These are phyloP conservation scores for Candida yuanshanica DNA, from an alignment of 805 yeast species.

Conservation along the genomic window DNA sequence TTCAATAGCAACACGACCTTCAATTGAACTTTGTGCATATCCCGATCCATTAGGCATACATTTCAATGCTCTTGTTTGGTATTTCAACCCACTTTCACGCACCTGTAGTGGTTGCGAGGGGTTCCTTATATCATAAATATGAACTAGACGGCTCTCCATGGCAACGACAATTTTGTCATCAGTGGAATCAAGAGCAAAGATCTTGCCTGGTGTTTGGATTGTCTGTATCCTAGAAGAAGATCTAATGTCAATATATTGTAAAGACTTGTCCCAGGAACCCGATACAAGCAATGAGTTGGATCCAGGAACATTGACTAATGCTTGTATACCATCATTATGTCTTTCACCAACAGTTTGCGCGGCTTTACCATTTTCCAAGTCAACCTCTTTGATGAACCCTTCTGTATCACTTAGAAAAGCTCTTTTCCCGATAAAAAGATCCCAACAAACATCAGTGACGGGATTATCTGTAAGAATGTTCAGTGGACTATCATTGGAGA, in stretches of 20 bases:
- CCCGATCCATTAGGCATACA: conserved; percentile 52
- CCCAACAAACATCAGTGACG: conserved; percentile 20
- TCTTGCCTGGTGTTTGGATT: conserved; percentile 38
- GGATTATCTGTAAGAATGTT: conserved; percentile 15
- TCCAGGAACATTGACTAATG: conserved; percentile 20
- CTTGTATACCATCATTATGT: conserved; percentile 38
- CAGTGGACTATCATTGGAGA: conserved; percentile 25
- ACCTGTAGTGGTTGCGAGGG: conserved; percentile 38
- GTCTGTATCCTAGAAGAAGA: conserved; percentile 12
- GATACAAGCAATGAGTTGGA: conserved; percentile 35
- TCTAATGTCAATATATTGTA: conserved; percentile 43
- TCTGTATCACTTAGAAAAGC: conserved; percentile 47
- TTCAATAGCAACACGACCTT: conserved; percentile 77
- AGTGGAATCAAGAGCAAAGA: conserved; percentile 56
- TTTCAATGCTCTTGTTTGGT: conserved; percentile 54
- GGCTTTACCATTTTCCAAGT: conserved; percentile 39
- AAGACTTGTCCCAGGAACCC: conserved; percentile 57
- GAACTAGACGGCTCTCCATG: conserved; percentile 45
- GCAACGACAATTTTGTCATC: conserved; percentile 45
- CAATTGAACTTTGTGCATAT: conserved; percentile 67
- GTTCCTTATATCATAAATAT: conserved; percentile 52
- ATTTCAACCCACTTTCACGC: conserved; percentile 60
- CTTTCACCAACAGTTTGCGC: conserved; percentile 19
- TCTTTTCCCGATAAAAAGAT: conserved; percentile 10
- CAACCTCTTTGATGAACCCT: conserved; percentile 48